These are phyloP conservation scores for Fusarium sp. DNA, from an alignment of 2,329 filamentous ascomycete species.

Conservation along the genomic window DNA sequence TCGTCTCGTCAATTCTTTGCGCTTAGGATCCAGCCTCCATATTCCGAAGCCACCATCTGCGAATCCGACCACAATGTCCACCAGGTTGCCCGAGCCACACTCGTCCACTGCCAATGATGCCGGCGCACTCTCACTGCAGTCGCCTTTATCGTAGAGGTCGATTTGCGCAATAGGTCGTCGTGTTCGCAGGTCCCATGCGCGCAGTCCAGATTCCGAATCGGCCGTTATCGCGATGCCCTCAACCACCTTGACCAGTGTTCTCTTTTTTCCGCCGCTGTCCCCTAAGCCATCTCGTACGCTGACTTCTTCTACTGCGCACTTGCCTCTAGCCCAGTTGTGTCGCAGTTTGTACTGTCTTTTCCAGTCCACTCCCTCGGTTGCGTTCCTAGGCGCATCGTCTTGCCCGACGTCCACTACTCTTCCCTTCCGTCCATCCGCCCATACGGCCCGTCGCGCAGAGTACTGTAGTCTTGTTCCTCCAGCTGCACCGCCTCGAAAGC, in stretches of 20 bases:
- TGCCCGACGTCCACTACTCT: slow-evolving; percentile 56
- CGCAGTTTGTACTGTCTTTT: slow-evolving; percentile 88
- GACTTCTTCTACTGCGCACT: slow-evolving; percentile 84
- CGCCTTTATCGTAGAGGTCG: slow-evolving; percentile 45
- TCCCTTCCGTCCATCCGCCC: slow-evolving; percentile 59
- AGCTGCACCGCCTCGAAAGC: slow-evolving; percentile 59
- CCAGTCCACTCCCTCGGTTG: slow-evolving; percentile 73
- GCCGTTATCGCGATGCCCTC: slow-evolving; percentile 83
- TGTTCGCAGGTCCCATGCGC: slow-evolving; percentile 81
- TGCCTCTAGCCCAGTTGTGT: slow-evolving; percentile 91
- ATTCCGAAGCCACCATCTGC: slow-evolving; percentile 77
- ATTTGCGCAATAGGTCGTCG: slow-evolving; percentile 68
- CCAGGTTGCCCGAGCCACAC: slow-evolving; percentile 54
- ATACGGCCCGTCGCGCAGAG: slow-evolving; percentile 57
- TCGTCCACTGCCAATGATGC: slow-evolving; percentile 76
- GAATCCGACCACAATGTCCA: slow-evolving; percentile 78
- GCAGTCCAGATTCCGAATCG: slow-evolving; percentile 75
- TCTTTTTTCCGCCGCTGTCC: slow-evolving; percentile 53
- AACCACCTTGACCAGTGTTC: slow-evolving; percentile 81
- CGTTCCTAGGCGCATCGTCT: slow-evolving; percentile 1
- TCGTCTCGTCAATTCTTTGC: slow-evolving; percentile 57
- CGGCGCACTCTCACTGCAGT: slow-evolving; percentile 54
- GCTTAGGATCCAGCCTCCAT: slow-evolving; percentile 69
- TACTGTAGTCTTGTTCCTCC: slow-evolving; percentile 56
- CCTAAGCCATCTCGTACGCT: slow-evolving; percentile 61